Conservation (phyloP, 306 rosid species). For the Fragaria iinumae region DNA sequence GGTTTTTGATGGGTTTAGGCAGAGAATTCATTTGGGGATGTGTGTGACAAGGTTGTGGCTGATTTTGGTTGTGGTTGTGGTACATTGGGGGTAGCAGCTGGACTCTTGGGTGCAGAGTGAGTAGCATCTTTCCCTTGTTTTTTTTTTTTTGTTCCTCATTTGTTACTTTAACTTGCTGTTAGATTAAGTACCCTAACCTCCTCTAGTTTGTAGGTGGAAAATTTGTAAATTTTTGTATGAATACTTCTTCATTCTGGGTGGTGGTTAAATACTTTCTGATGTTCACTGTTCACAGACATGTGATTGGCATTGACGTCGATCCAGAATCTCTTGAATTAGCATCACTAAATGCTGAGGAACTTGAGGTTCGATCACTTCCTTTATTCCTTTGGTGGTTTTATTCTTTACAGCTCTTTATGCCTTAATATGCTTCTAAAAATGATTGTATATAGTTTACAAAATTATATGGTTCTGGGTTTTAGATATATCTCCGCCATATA, state of each 20-base stretch:
- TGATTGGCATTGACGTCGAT: constrained; percentile 84
- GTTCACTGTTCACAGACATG: constrained; percentile 59
- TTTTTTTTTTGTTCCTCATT: background rate
- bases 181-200: background rate
- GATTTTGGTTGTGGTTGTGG: constrained; percentile 98
- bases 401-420: constrained; percentile 14
- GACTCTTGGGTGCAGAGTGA: constrained; percentile 83
- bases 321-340: constrained; percentile 86
- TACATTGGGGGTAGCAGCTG: constrained; percentile 84
- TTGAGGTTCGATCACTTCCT: constrained; percentile 59
- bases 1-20: constrained; percentile 54
- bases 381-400: constrained; percentile 21
- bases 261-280: constrained; percentile 38
- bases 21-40: constrained; percentile 88
- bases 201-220: background rate
- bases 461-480: background rate
- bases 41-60: constrained; percentile 78
- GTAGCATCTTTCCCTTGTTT: constrained; percentile 35
- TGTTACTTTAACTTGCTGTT: background rate
- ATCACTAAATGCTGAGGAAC: constrained; percentile 69
- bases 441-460: background rate
- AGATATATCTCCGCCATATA: background rate
- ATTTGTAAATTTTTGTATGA: background rate
- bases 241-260: constrained; percentile 1
- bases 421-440: constrained; percentile 13